These are phyloP conservation scores for Triglochin maritima DNA, from an alignment of 106 monocot genomes.

Conservation along the genomic window DNA sequence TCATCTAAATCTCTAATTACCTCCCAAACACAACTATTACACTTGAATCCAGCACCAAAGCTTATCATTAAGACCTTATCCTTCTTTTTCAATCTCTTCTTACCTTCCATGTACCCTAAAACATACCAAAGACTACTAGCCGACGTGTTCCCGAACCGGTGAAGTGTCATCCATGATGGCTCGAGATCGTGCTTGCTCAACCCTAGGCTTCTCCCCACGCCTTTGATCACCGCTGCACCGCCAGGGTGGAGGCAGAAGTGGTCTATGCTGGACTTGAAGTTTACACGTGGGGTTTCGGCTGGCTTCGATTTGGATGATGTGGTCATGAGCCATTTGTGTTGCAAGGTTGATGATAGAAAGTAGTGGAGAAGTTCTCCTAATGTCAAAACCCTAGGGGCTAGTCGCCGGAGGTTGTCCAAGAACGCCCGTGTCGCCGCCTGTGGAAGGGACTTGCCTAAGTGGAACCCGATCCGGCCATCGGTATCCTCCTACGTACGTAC, in stretches of 20 bases:
- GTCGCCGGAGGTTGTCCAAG: slow-evolving; percentile 28
- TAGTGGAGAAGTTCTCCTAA: slow-evolving; percentile 30
- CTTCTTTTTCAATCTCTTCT: slow-evolving; percentile 43
- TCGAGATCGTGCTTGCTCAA: slow-evolving; percentile 51
- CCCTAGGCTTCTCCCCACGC: slow-evolving; percentile 46
- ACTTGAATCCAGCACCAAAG: slow-evolving; percentile 83
- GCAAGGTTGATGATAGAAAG: not conserved
- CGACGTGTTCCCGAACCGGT: slow-evolving; percentile 77
- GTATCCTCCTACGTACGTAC: slow-evolving; percentile 38
- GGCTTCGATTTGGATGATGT: not conserved
- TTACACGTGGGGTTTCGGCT: not conserved
- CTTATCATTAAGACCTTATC: slow-evolving; percentile 64
- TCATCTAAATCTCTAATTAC: slow-evolving; percentile 35
- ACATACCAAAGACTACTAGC: slow-evolving; percentile 94
- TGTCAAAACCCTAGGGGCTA: slow-evolving; percentile 37
- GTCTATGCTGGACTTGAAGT: slow-evolving; percentile 39
- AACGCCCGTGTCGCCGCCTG: slow-evolving; percentile 41
- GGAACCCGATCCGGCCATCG: slow-evolving; percentile 26
- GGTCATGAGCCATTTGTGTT: not conserved
- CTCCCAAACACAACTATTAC: slow-evolving; percentile 72
- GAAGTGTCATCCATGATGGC: slow-evolving; percentile 60
- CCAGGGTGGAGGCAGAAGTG: slow-evolving; percentile 92
- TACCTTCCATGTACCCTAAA: slow-evolving; percentile 75
- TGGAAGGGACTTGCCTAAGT: slow-evolving; percentile 47
- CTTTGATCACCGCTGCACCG: slow-evolving; percentile 75